Base-by-base conservation (phyloP, 2,329 filamentous ascomycete species). In the Tolypocladium ophioglossoides region DNA sequence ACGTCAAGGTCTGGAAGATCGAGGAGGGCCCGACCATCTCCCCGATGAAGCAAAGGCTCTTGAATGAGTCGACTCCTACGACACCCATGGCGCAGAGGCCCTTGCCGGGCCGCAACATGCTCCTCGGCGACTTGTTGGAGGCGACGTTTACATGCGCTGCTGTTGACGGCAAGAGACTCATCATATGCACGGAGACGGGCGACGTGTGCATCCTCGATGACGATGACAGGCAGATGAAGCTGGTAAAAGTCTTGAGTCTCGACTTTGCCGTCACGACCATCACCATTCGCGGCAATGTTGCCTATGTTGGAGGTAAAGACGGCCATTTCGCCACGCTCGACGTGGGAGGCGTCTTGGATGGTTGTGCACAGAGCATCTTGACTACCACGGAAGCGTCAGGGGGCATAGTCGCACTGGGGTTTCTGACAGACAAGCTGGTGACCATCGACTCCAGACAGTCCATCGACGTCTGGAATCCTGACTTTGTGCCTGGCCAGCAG, bases 1-100 rank as follows among this genome's bases (percentile, higher is more conserved):
- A 96, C 71, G 83, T 96, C 68, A 97, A 96, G 70, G 81, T 95
- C 51, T 99, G 94, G 94, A 85, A 86, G 61, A 79, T 94, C 12
- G 88, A 94, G 38, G 89, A 92, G 30, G 72, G 63, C 64, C 54
- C 74, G 44, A 72, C 77, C 20, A 71, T 72, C 6, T 86, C 86
- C 24, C 86, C 87, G 1, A 74, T 78, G 10, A 89, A 89, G 65
- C 69, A 79, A 64, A 81, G 78, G 58, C 78, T 82, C 56, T 65
- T 71, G 22, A 62, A 68, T 51, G 80, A 83, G 50, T 61, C 62
- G 6, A 59, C 62, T 10, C 56, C 64, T 6, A 63, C 66, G 6
- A 64, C 66, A 4, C 65, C 69, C 0, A 62, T 64, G 3, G 62
- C 66, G 7, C 71, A 73, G 56, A 86, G 84, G 65, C 86, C 92